Base-by-base conservation (phyloP, 352 stramenopile genomes). In the Blastocystis sp. region DNA sequence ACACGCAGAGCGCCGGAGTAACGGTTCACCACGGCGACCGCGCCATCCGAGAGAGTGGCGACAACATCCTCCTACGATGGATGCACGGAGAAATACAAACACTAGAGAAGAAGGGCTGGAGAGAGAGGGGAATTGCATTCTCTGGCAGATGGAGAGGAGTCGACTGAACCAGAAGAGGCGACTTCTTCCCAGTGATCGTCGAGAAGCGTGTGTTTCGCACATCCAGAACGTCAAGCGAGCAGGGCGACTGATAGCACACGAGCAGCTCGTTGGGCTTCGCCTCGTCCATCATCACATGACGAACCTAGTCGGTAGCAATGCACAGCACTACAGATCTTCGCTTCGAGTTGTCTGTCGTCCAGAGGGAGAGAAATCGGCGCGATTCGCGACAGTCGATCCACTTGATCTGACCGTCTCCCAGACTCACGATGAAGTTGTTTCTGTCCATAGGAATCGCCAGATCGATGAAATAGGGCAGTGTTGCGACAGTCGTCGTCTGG, bases 41-140 rank as follows among this genome's bases (percentile, higher is more conserved):
- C 34, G 3, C 73, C 73, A 43, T 84, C 53, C 39, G 73, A 84
- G 15, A 84, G 54, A 43, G 50, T 68, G 29, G 73, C 34, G 8
- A 84, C 37, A 20, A 66, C 26, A 23, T 84, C 73, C 8, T 84
- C 29, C 73, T 84, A 84, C 62, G 9, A 45, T 23, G 34, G 23
- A 69, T 13, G 41, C 2, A 15, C 20, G 7, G 18, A 61, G 13
- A 6, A 15, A 68, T 2, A 62, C n/a, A 23, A 34, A 84, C 73
- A 45, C 23, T 26, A 8, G 73, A 69, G 50, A 84, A 84, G 50
- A 84, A 84, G 13, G 73, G 73, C 26, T 84, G 50, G 8, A 84
- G 18, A 20, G 73, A 63, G 18, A 84, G 6, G 41, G 53, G 47
- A 45, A 39, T 37, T 2, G 20, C 18, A 23, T 56, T 41, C 26